Evolutionary conservation across 1,139 yeast species (phyloP).

Genomic region (Candida tunisiensis): DNA sequence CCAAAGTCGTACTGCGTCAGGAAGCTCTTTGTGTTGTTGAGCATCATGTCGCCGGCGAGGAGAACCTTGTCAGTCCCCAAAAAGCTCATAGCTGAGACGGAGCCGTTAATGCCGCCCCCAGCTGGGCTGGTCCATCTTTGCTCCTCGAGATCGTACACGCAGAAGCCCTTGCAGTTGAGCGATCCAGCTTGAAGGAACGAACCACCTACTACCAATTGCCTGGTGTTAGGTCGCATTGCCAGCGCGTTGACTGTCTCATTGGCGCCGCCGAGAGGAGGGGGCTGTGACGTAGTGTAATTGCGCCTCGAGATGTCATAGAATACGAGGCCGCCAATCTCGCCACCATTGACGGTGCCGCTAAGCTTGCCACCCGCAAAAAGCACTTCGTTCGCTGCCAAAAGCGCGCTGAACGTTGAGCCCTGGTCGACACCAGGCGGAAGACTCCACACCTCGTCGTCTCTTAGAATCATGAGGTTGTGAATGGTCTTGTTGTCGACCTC

Average conservation of each 20-base stretch:
- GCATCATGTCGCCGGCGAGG: constrained; percentile 43
- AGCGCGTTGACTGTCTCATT: constrained; percentile 28
- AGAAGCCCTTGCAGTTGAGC: constrained; percentile 38
- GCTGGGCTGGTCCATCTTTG: constrained; percentile 38
- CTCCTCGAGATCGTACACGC: constrained; percentile 44
- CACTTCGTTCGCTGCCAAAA: constrained; percentile 23
- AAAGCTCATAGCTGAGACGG: constrained; percentile 38
- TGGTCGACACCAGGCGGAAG: too few relatives aligned
- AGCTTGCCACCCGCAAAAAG: constrained; percentile 39
- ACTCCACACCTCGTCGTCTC: too few relatives aligned
- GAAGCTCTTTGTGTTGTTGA: constrained; percentile 23
- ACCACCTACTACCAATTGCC: constrained; percentile 43
- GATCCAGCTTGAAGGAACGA: constrained; percentile 1
- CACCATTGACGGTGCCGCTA: constrained; percentile 18
- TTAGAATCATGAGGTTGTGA: constrained; percentile 13
- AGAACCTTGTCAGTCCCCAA: constrained; percentile 33
- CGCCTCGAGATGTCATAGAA: constrained; percentile 31
- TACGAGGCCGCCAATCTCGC: constrained; percentile 25
- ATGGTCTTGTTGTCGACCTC: constrained; percentile 7
- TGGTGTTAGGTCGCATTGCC: constrained; percentile 31
- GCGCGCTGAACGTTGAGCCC: constrained; percentile 16
- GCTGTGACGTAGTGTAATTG: constrained; percentile 29
- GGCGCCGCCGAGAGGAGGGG: constrained; percentile 21
- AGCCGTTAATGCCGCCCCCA: constrained; percentile 32
- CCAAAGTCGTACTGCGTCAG: constrained; percentile 37